Base-by-base conservation (phyloP, 192 early-diverging fungal species). In the Gamsiella multidivaricata region DNA sequence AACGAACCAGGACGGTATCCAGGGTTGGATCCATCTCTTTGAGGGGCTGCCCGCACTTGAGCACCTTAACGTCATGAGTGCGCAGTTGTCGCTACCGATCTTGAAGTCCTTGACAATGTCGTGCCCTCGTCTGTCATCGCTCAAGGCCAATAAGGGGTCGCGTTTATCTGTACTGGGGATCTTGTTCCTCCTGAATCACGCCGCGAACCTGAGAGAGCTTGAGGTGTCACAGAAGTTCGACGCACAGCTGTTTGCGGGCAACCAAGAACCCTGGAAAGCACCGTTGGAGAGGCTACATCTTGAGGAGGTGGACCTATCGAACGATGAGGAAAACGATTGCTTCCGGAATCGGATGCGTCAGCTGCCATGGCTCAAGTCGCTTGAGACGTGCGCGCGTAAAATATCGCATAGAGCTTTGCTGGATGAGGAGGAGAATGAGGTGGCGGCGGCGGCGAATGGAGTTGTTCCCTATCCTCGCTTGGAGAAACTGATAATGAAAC, bases 341-440 rank as follows among this genome's bases (percentile, higher is more conserved):
- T 64, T 64, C n/a, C 32, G 61, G 18, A 8, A 20, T 17, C 61
- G 49, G 11, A 52, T 64, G 9, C 45, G 37, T n/a, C 61, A 64
- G 34, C 23, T 64, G 9, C 47, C 53, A n/a, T 3, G 20, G 10
- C 53, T 66, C 17, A 46, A 34, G 23, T 47, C 41, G 29, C 54
- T 66, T 42, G 28, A 8, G 18, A 47, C 39, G 0, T 36, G 37
- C 17, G 22, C 36, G 18, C 29, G 3, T 3, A 47, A 47, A 1
- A 46, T 61, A 25, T 17, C 46, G 3, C 8, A 4, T 26, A 46
- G 46, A 31, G 49, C 49, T 26, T 33, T 39, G 29, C 6, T 47
- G 11, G 29, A 32, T 15, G 26, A 43, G 10, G 25, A 17, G 9
- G 25, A 5, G 10, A 49, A 46, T 29, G 28, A 46, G 37, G 37